Evolutionary conservation across 495 filamentous ascomycete genomes (phyloP).

Genomic region (Hyphodiscus hymeniophilus): DNA sequence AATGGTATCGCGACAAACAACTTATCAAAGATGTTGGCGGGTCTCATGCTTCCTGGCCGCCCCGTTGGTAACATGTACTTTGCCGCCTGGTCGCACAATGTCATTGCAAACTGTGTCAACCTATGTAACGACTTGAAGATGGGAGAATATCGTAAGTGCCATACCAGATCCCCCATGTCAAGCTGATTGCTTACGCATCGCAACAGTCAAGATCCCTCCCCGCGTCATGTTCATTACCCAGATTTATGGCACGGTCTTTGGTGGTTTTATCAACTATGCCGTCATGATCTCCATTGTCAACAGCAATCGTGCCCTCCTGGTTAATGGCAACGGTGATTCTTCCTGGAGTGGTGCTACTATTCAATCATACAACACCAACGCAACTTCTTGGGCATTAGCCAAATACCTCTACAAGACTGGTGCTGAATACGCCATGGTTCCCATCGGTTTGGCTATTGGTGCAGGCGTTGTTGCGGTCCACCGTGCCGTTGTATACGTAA

Average conservation of each 20-base stretch:
- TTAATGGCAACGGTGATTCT: conserved; percentile 31
- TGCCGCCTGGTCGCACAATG: conserved; percentile 31
- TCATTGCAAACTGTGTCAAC: conserved; percentile 29
- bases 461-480: conserved; percentile 31
- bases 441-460: conserved; percentile 38
- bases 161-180: not conserved
- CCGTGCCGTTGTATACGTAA: conserved; percentile 31
- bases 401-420: conserved; percentile 30
- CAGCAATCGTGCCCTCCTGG: conserved; percentile 23
- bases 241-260: conserved; percentile 37
- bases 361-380: conserved; percentile 33
- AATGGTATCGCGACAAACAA: conserved; percentile 29
- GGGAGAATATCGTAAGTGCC: conserved; percentile 26
- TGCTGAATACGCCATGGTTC: conserved; percentile 33
- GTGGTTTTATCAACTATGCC: conserved; percentile 36
- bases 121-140: conserved; percentile 30
- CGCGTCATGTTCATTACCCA: conserved; percentile 37
- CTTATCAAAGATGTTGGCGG: conserved; percentile 30
- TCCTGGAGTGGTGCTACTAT: conserved; percentile 25
- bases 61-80: conserved; percentile 26
- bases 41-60: conserved; percentile 33
- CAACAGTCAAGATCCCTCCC: conserved; percentile 22
- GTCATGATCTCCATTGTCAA: conserved; percentile 20
- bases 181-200: not conserved
- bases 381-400: conserved; percentile 34